These are phyloP conservation scores for Pisolithus thermaeus DNA, from an alignment of 1,284 basidiomycete genomes.

Conservation along the genomic window DNA sequence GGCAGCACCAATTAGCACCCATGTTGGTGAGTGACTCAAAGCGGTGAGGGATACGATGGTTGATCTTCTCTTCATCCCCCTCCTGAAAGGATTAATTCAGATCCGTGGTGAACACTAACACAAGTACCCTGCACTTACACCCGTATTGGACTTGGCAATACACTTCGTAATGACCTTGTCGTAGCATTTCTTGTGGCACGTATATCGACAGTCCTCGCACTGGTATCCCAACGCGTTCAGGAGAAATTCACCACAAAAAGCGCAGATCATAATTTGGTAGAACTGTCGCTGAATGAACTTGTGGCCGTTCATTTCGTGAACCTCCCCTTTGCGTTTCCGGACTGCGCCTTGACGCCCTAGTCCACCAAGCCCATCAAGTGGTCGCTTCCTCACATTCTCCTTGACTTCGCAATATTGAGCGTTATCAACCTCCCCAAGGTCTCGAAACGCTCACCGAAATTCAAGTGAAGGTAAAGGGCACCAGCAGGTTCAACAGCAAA, in stretches of 20 bases:
- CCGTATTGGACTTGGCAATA: slow-evolving; percentile 94
- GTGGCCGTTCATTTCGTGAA: slow-evolving; percentile 99
- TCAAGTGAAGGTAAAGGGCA: slow-evolving; percentile 78
- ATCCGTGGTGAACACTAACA: slow-evolving; percentile 5
- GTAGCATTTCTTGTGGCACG: slow-evolving; percentile 98
- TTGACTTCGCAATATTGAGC: slow-evolving; percentile 59
- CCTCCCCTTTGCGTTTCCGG: slow-evolving; percentile 95
- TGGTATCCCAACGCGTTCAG: slow-evolving; percentile 97
- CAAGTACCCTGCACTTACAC: slow-evolving; percentile 49
- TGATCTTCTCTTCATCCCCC: slow-evolving; percentile 97
- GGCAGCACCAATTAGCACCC: slow-evolving; percentile 99
- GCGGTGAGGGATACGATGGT: slow-evolving; percentile 98
- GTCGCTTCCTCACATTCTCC: slow-evolving; percentile 93
- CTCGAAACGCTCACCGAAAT: slow-evolving; percentile 69
- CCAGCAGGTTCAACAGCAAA: slow-evolving; percentile 98
- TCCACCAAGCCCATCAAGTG: slow-evolving; percentile 82
- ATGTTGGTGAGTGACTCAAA: slow-evolving; percentile 98
- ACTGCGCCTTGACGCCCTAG: slow-evolving; percentile 98
- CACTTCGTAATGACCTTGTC: slow-evolving; percentile 99
- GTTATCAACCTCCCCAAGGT: slow-evolving; percentile 3
- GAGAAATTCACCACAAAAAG: slow-evolving; percentile 96
- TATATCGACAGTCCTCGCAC: slow-evolving; percentile 98
- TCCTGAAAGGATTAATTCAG: slow-evolving; percentile 46
- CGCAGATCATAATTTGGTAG: slow-evolving; percentile 98
- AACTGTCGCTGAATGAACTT: slow-evolving; percentile 97